Evolutionary conservation across 768 basidiomycete species (phyloP).

Genomic region (Tulasnella sp.): DNA sequence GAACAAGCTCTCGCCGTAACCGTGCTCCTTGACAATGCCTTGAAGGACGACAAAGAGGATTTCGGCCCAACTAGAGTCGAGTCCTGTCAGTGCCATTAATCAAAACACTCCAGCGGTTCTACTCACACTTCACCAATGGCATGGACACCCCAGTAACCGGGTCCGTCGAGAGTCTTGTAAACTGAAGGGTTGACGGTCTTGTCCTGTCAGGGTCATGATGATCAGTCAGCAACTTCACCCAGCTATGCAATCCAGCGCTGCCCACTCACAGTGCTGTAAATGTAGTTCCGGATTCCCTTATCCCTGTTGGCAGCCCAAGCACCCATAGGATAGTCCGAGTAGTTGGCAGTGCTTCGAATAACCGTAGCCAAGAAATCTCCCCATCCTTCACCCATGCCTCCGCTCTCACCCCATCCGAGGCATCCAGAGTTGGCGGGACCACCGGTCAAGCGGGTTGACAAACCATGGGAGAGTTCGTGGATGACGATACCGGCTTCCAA

Average conservation of each 20-base stretch:
- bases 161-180: slow-evolving; percentile 91
- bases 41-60: slow-evolving; percentile 77
- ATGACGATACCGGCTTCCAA: slow-evolving; percentile 96
- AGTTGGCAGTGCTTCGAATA: slow-evolving; percentile 64
- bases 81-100: background rate
- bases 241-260: background rate
- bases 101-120: background rate
- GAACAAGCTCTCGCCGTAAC: slow-evolving; percentile 69
- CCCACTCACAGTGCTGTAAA: slow-evolving; percentile 58
- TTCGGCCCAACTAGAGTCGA: slow-evolving; percentile 77
- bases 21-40: slow-evolving; percentile 69
- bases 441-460: slow-evolving; percentile 90
- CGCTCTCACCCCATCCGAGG: slow-evolving; percentile 90
- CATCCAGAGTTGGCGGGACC: slow-evolving; percentile 89
- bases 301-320: slow-evolving; percentile 82
- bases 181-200: slow-evolving; percentile 74
- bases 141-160: slow-evolving; percentile 83
- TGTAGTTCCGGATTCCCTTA: slow-evolving; percentile 77
- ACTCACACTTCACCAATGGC: slow-evolving; percentile 25
- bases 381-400: slow-evolving; percentile 99
- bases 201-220: slow-evolving; percentile 36
- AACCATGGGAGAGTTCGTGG: slow-evolving; percentile 79
- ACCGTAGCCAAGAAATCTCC: slow-evolving; percentile 87
- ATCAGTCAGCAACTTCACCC: background rate
- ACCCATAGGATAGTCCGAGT: slow-evolving; percentile 85